Percentiles rank a stretch among this genome's conserved stretches.
phyloP scores from a whole-genome alignment of 2,329 filamentous ascomycete genomes.

The Davidsoniella virescens region DNA sequence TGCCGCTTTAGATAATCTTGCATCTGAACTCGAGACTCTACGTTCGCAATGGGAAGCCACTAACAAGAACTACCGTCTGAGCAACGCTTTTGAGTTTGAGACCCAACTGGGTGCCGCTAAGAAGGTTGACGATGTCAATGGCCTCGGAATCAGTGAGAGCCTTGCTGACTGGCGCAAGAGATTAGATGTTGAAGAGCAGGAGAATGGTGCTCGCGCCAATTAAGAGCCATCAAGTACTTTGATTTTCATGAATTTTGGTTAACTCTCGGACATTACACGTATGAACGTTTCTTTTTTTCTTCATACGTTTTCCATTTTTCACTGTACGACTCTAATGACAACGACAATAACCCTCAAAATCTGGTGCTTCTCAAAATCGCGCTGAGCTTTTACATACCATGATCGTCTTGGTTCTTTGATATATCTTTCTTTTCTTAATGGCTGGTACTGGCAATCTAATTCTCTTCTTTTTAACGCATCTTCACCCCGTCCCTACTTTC shows the following conservation, averaged over 20 bases:
- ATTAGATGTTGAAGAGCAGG: slow-evolving; percentile 39
- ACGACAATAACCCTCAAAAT: background rate
- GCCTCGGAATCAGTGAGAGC: slow-evolving; percentile 46
- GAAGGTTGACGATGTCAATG: slow-evolving; percentile 28
- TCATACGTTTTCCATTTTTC: background rate
- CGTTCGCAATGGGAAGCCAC: slow-evolving; percentile 89
- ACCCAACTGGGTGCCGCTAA: slow-evolving; percentile 21
- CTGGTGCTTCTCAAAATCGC: too few species aligned
- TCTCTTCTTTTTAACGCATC: too few species aligned
- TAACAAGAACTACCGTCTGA: slow-evolving; percentile 86
- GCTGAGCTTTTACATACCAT: background rate
- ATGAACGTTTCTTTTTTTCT: background rate
- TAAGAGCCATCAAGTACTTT: background rate
- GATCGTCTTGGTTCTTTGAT: too few species aligned
- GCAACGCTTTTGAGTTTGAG: slow-evolving; percentile 80
- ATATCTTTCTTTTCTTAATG: too few species aligned
- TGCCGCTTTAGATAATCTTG: slow-evolving; percentile 71
- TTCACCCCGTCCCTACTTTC: background rate
- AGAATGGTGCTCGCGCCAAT: slow-evolving; percentile 17
- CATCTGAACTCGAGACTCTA: slow-evolving; percentile 79
- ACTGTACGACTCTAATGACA: background rate
- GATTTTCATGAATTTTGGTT: background rate
- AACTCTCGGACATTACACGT: background rate
- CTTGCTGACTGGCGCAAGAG: slow-evolving; percentile 67
- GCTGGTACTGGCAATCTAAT: background rate